Base-by-base conservation (phyloP, 805 yeast species). In the Suhomyces kilbournensis region DNA sequence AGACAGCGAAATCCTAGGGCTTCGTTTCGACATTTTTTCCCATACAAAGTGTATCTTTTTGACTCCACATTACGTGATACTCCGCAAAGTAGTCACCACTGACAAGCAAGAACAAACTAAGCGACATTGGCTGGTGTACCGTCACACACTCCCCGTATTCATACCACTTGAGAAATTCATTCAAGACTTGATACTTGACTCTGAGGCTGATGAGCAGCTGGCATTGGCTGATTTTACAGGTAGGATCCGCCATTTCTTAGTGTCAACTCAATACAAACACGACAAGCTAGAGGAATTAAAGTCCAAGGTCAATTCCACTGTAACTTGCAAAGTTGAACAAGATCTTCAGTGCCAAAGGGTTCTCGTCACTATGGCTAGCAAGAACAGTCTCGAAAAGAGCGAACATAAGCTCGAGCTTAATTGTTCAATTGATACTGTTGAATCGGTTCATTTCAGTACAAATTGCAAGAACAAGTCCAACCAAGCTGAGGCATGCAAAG, bases 31-130 rank as follows among this genome's bases (percentile, higher is more conserved):
- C 53, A 58, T 72, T 2, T 74, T 69, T 55, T 61, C 68, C 2
- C 55, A 58, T 14, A 32, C 51, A 2, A 64, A 64, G 35, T 15
- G 34, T 20, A 44, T 15, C 32, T 81, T 64, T 57, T 42, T 62
- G 3, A 59, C 63, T 1, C 81, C 84, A 2, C 83, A 80, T 57
- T 81, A 81, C 59, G 70, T 77, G 14, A 80, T 81, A 2, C 63
- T 81, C n/a, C 50, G 52, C 34, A 53, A 54, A 23, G 38, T 48
- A 8, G 10, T 39, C 19, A 15, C 45, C 12, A 17, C 15, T 14
- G 28, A 30, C 40, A 60, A 58, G 44, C 49, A 25, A 7, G 46
- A 42, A 7, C 49, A 48, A 19, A 10, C 35, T 3, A 44, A 17
- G 2, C 44, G 38, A 14, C 52, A 51, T 46, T 74, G 77, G 77